A percentile compares a stretch with the other conserved stretches of the same genome.
Conservation (phyloP, 179 eudicot species). For the Beta corolliflora region DNA sequence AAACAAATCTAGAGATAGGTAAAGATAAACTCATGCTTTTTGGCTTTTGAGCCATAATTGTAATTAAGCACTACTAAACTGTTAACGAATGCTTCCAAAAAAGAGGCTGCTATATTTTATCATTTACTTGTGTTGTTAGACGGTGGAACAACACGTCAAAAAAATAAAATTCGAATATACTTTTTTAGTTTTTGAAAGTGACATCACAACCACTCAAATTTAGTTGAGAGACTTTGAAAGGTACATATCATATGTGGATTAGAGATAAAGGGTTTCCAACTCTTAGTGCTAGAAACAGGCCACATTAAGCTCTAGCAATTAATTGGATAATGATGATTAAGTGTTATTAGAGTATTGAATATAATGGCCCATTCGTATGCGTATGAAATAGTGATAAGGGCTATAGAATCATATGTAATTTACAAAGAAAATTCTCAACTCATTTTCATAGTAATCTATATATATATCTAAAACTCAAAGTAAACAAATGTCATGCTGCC, state of each 20-base stretch:
- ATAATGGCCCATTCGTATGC: neutral
- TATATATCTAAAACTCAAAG: too few species aligned
- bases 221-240: neutral
- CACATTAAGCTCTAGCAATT: neutral
- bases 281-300: neutral
- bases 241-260: neutral
- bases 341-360: neutral
- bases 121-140: constrained; percentile 2
- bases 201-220: constrained; percentile 23
- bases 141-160: constrained; percentile 30
- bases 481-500: too few species aligned
- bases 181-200: constrained; percentile 21
- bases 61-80: constrained; percentile 15
- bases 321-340: constrained; percentile 7
- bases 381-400: too few species aligned
- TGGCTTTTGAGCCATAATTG: constrained; percentile 22
- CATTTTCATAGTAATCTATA: too few species aligned
- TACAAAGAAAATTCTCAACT: too few species aligned
- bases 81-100: constrained; percentile 30
- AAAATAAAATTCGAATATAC: neutral
- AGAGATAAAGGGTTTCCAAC: neutral
- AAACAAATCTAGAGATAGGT: constrained; percentile 26
- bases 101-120: constrained; percentile 35
- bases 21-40: constrained; percentile 33
- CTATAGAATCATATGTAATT: too few species aligned